Base-by-base conservation (phyloP, 768 basidiomycete species). In the Dacryopinax spathularia region DNA sequence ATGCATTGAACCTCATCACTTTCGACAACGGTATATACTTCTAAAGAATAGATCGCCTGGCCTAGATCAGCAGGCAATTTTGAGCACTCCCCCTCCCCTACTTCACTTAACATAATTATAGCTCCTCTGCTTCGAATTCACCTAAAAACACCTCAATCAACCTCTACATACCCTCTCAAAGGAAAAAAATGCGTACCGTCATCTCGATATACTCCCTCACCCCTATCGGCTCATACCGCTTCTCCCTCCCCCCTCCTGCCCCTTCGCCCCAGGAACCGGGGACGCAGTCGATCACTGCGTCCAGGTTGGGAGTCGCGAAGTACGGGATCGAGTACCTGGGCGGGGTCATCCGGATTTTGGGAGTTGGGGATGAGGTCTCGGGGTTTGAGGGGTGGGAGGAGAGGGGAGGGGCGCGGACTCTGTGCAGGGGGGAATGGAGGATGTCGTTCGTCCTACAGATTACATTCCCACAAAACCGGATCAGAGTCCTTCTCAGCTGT, bases 291-390 rank as follows among this genome's bases (percentile, higher is more conserved):
- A 84, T 74, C 4, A 80, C 66, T 36, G 74, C 74, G 64, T 78
- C 67, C 59, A 74, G 63, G 70, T 79, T 69, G 33, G 68, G 70
- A 68, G 73, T 70, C 70, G 66, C 60, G 64, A 77, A 69, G 68
- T 84, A 85, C 34, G 84, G 84, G 65, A 85, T 84, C 0, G 83
- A 84, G 67, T 82, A 84, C 29, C 84, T 74, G 34, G 78, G 77
- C 1, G 79, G 81, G 0, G 79, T 75, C 72, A 78, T 77, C 4
- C 70, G 73, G 41, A 72, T 72, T n/a, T 62, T 64, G 31, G 27
- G 66, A 22, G 41, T 63, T 36, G 64, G 66, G 59, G 7, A 64
- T 71, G 22, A 79, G 81, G 1, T 78, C 20, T 61, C 33, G 10
- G 29, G 5, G 1, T 29, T 18, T 34, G 13, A 12, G 10, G 29